Evolutionary conservation across 139 green algal species (phyloP), one percentile per base, ranked within the genome.

Genomic region (Chlorella ohadii): DNA sequence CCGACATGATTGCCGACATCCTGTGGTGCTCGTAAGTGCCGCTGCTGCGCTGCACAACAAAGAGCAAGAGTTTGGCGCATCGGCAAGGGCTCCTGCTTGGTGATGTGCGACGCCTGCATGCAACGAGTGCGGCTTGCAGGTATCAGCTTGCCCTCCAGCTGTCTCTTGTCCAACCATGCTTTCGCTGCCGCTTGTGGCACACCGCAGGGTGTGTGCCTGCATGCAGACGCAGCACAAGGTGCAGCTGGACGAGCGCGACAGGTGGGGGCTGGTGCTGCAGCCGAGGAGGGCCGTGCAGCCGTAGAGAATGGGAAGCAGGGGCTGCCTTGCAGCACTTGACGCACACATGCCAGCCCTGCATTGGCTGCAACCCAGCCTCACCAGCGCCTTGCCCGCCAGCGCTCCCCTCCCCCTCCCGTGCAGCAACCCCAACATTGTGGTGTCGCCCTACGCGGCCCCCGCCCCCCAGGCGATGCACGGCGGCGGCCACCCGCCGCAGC

Each of bases 161-260:
- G 13, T 6, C 28, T 36, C 4, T 4, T 15, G 23, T n/a, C 23
- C 59, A 59, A 28, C 38, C 23, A 9, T n/a, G 57, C 44, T 25
- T 64, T 61, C 56, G 63, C 28, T 38, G 56, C 74, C 47, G 6
- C 36, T 4, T 11, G 55, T 0, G 11, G 23, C 56, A 1, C 3
- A 20, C n/a, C 81, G 57, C 92, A 96, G 91, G 38, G 94, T 97
- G 68, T 97, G 94, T 85, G 94, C 92, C 17, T 97, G 94, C 91
- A 95, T 97, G 93, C 94, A 97, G 87, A 97, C 95, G 34, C 95
- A 98, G 91, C 90, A 95, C 90, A 96, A 97, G 88, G 85, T 95
- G 31, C 88, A 98, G 93, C 64, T 98, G 82, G 93, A 98, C 73
- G 75, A 93, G 66, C 87, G 95, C 16, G 94, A 97, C 89, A 77